These are phyloP conservation scores for Verbascum thapsus DNA, from an alignment of 257 asterid species.

Conservation along the genomic window DNA sequence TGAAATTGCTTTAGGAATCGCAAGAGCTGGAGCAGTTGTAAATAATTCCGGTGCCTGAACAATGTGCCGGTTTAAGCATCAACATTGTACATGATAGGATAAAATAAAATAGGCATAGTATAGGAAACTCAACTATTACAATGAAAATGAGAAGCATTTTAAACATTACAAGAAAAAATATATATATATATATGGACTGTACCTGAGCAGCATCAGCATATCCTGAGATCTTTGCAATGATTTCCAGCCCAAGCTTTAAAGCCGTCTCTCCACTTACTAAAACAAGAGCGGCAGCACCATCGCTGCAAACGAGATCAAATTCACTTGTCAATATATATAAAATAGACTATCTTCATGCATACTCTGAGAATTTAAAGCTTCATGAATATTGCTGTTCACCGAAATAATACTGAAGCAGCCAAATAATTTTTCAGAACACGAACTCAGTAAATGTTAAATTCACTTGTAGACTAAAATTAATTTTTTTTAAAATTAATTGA, in stretches of 20 bases:
- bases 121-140: slow-evolving; percentile 21
- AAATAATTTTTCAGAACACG: slow-evolving; percentile 7
- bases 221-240: slow-evolving; percentile 85
- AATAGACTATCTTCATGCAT: neutral
- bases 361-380: slow-evolving; percentile 12
- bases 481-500: neutral
- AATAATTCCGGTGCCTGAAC: slow-evolving; percentile 93
- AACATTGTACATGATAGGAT: neutral
- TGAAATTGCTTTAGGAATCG: slow-evolving; percentile 91
- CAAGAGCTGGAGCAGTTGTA: slow-evolving; percentile 93
- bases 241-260: slow-evolving; percentile 74
- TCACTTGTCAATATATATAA: slow-evolving; percentile 24
- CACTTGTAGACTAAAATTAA: neutral
- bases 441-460: neutral
- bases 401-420: slow-evolving; percentile 10
- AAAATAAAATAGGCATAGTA: neutral
- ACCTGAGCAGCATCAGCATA: slow-evolving; percentile 99
- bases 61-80: slow-evolving; percentile 22
- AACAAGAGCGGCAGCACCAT: slow-evolving; percentile 98
- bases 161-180: slow-evolving; percentile 7
- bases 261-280: slow-evolving; percentile 93
- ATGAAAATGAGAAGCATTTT: slow-evolving; percentile 12
- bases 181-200: slow-evolving; percentile 5
- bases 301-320: slow-evolving; percentile 53
- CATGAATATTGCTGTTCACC: neutral